Evolutionary conservation across 495 filamentous ascomycete genomes (phyloP), one percentile per base, ranked within the genome.

Genomic region (Aspergillus incahuasiensis): DNA sequence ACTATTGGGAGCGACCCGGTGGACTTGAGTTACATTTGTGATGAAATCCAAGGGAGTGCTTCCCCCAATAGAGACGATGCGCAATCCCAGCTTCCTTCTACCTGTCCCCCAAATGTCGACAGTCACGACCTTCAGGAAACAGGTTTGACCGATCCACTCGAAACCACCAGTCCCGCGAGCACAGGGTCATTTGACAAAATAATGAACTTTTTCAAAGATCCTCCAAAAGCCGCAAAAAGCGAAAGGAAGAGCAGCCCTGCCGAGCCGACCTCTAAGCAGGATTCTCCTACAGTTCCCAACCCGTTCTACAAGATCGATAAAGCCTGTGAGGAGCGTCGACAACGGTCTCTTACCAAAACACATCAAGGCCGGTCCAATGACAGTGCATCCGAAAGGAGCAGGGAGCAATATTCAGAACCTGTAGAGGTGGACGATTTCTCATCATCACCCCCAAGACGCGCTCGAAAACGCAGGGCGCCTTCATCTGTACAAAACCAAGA

Each of bases 301-400:
- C 65, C 68, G 18, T 68, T 68, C 54, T 68, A 61, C 47, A 56
- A 61, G 49, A 48, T 46, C 24, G 65, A 64, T 51, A 63, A 59
- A 55, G 56, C 54, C 19, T 35, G 46, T 21, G 60, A 63, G 38
- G 57, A 64, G 19, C 54, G 38, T 0, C 58, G 63, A 13, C 57
- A 24, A 49, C 48, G 19, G 30, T 24, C 15, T 15, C 19, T n/a
- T 13, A 44, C 21, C 16, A 48, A 46, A 21, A 30, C 18, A 20
- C 22, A 30, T 8, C 35, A 40, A 44, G n/a, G 58, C 48, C 57
- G 53, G 30, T 53, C 57, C 8, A 43, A 57, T 30, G 56, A 63
- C 9, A 59, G 56, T 16, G 50, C 54, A 34, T 20, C 34, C 32
- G 6, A 12, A 5, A 35, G 32, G 18, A 42, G 16, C 21, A 25